Evolutionary conservation across 345 rosid species (phyloP).

Genomic region (thale cress (Arabidopsis thaliana)): DNA sequence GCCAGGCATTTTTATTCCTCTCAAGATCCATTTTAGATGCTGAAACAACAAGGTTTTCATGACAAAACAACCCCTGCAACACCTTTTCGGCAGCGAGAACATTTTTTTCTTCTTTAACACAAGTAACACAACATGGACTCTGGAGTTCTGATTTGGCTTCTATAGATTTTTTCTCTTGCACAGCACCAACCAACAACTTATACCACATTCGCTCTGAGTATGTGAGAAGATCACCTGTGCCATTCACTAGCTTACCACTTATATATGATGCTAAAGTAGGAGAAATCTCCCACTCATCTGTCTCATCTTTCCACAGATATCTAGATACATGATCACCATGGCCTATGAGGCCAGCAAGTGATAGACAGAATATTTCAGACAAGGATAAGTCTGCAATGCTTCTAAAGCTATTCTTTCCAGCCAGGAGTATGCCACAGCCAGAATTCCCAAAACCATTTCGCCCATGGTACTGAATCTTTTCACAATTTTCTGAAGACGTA

Average conservation of each 20-base stretch:
- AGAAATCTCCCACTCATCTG: constrained; percentile 45
- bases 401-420: constrained; percentile 30
- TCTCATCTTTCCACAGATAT: constrained; percentile 58
- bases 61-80: constrained; percentile 59
- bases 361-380: constrained; percentile 74
- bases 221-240: constrained; percentile 40
- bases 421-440: constrained; percentile 23
- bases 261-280: constrained; percentile 47
- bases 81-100: constrained; percentile 41
- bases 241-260: constrained; percentile 40
- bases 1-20: constrained; percentile 58
- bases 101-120: constrained; percentile 35
- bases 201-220: constrained; percentile 64
- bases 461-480: constrained; percentile 43
- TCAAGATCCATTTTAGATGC: constrained; percentile 62
- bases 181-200: constrained; percentile 57
- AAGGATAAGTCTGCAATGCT: constrained; percentile 67
- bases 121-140: constrained; percentile 41
- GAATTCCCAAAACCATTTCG: constrained; percentile 48
- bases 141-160: constrained; percentile 45
- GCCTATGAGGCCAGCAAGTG: constrained; percentile 82
- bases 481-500: constrained; percentile 47
- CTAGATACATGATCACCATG: constrained; percentile 71
- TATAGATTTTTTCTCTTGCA: constrained; percentile 51
- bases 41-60: constrained; percentile 79